These are phyloP conservation scores for Melocanna baccifera DNA, from an alignment of 176 grass and related monocot species.

Conservation along the genomic window DNA sequence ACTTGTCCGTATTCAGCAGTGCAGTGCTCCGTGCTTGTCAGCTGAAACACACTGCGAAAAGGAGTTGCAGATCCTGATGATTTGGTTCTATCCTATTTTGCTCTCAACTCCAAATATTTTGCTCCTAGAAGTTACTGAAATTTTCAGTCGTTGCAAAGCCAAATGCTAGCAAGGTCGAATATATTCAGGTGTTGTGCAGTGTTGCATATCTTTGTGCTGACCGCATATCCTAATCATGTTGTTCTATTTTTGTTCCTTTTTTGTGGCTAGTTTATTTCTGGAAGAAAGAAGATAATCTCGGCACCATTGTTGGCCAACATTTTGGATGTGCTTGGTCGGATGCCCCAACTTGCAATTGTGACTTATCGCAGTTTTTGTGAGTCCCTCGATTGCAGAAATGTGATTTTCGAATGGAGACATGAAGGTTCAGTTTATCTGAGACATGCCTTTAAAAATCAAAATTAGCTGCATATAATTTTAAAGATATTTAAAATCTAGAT, in stretches of 20 bases:
- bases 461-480: too few relatives aligned
- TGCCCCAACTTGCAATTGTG: background rate
- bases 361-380: too few relatives aligned
- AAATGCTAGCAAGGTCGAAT: background rate
- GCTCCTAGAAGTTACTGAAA: background rate
- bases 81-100: background rate
- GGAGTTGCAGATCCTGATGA: background rate
- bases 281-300: background rate
- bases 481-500: too few relatives aligned
- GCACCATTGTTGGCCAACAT: background rate
- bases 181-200: background rate
- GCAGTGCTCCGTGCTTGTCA: background rate
- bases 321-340: background rate
- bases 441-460: too few relatives aligned
- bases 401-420: too few relatives aligned
- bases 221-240: background rate
- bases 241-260: background rate
- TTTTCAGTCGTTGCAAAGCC: background rate
- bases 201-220: too few relatives aligned
- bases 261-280: background rate
- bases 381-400: too few relatives aligned
- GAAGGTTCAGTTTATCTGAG: too few relatives aligned
- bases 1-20: background rate
- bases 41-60: background rate
- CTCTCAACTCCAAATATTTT: background rate